Conservation (phyloP, 2,329 filamentous ascomycete genomes). For the Albophoma yamanashiensis region DNA sequence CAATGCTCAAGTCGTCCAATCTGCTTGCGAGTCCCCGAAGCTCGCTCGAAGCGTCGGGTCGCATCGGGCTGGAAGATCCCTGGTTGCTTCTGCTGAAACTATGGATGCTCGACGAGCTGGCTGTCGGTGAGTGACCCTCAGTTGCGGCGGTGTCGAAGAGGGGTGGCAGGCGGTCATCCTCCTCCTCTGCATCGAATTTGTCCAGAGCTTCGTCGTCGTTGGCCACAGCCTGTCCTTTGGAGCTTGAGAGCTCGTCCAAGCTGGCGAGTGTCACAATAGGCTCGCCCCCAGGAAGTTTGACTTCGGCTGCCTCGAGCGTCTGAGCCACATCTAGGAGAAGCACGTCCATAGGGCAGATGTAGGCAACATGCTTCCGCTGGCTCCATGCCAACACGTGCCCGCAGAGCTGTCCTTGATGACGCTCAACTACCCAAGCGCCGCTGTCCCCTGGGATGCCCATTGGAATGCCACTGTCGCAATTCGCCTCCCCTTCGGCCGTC, state of each 20-base stretch:
- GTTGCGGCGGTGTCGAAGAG: neutral
- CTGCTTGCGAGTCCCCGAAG: constrained; percentile 15
- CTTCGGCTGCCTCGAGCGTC: constrained; percentile 57
- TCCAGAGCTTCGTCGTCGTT: constrained; percentile 13
- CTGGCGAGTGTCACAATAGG: constrained; percentile 22
- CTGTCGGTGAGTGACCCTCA: neutral
- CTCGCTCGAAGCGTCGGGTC: constrained; percentile 16
- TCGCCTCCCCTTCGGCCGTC: constrained; percentile 2
- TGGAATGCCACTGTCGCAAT: constrained; percentile 17
- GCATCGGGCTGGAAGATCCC: constrained; percentile 15
- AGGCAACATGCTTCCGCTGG: constrained; percentile 67
- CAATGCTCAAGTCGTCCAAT: constrained; percentile 22
- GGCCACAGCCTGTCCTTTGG: neutral
- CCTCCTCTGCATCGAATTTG: constrained; percentile 15
- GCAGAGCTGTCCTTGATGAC: constrained; percentile 66
- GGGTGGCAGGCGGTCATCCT: constrained; percentile 4
- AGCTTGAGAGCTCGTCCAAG: neutral
- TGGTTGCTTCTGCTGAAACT: constrained; percentile 9
- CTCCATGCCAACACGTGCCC: constrained; percentile 89
- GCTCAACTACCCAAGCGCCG: constrained; percentile 86
- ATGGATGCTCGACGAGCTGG: constrained; percentile 4
- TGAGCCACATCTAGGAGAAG: constrained; percentile 75
- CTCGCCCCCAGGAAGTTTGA: constrained; percentile 59
- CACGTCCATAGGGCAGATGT: constrained; percentile 93
- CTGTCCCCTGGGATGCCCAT: constrained; percentile 76